These are phyloP conservation scores for Plasmodium relictum DNA, from an alignment of 169 alveolate species.

Conservation along the genomic window DNA sequence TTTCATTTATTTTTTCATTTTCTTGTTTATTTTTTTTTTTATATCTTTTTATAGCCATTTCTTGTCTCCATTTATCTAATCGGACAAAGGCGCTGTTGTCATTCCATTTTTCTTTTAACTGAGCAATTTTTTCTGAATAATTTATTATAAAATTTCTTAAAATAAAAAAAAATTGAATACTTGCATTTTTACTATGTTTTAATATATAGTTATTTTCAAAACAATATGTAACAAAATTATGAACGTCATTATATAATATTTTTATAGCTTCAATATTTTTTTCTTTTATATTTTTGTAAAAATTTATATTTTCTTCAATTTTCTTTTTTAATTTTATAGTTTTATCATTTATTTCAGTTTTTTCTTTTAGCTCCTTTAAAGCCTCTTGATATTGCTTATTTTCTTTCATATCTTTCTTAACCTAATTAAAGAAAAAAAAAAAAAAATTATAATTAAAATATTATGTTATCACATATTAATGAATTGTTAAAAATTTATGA, in stretches of 20 bases:
- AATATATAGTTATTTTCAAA: slow-evolving; percentile 36
- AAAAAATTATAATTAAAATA: background rate
- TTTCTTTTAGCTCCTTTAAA: slow-evolving; percentile 81
- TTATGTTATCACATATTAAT: background rate
- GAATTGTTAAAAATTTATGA: background rate
- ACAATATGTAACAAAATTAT: slow-evolving; percentile 30
- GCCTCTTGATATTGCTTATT: slow-evolving; percentile 86
- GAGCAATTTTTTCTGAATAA: slow-evolving; percentile 16
- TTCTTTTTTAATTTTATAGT: slow-evolving; percentile 80
- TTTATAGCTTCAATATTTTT: slow-evolving; percentile 71
- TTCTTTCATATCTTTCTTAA: slow-evolving; percentile 86
- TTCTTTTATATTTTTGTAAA: slow-evolving; percentile 63
- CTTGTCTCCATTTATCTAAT: slow-evolving; percentile 82
- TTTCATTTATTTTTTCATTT: slow-evolving; percentile 26
- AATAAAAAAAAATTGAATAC: slow-evolving; percentile 19
- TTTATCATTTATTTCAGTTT: slow-evolving; percentile 70
- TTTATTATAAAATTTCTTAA: slow-evolving; percentile 4
- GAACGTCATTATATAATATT: slow-evolving; percentile 45
- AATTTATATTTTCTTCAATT: slow-evolving; percentile 76
- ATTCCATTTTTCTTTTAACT: slow-evolving; percentile 52
- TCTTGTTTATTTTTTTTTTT: slow-evolving; percentile 59
- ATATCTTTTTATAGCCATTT: slow-evolving; percentile 81
- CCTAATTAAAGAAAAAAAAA: slow-evolving; percentile 23
- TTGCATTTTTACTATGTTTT: slow-evolving; percentile 24
- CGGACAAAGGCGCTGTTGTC: slow-evolving; percentile 53